Evolutionary conservation across 164 flowering plant genomes (phyloP).

Genomic region (grape (Vitis vinifera)): ASM3070453v1 NC_081805.1:11587001-11587500

Average conservation of each 20-base stretch:
- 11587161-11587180: not conserved
- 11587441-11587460: not conserved
- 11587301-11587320: not conserved
- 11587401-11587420: not conserved
- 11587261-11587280: not conserved
- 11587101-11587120: not conserved
- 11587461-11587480: not conserved
- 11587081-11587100: slow-evolving; percentile 9
- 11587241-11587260: not conserved
- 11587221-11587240: not conserved
- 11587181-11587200: not conserved
- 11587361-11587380: not conserved
- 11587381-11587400: not conserved
- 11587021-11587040: not conserved
- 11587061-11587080: slow-evolving; percentile 24
- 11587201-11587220: not conserved
- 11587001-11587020: slow-evolving; percentile 37
- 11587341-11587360: not conserved
- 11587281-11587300: not conserved
- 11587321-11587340: not conserved
- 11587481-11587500: not conserved
- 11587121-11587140: not conserved
- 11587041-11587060: slow-evolving; percentile 12
- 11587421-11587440: not conserved
- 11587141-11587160: not conserved